A percentile compares a stretch with the other conserved stretches of the same genome.
Conservation (phyloP, 345 rosid genomes). For the Salix purpurea region DNA sequence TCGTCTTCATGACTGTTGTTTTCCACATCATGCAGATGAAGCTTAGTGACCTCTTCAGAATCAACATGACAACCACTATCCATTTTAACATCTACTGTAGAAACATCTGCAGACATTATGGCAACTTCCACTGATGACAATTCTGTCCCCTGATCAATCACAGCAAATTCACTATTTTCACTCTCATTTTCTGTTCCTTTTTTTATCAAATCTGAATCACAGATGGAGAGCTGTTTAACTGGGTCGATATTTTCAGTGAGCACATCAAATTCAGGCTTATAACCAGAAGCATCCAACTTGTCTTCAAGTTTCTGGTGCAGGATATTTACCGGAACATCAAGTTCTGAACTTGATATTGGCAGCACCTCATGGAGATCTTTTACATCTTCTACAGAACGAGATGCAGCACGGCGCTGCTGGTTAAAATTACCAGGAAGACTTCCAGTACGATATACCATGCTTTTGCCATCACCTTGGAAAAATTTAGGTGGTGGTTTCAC, state of each 20-base stretch:
- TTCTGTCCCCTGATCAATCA: conserved; percentile 36
- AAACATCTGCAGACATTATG: conserved; percentile 15
- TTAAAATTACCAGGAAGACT: conserved; percentile 42
- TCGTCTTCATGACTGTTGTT: conserved; percentile 17
- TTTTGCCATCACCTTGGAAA: conserved; percentile 38
- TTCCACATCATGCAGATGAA: conserved; percentile 25
- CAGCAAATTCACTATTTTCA: conserved; percentile 41
- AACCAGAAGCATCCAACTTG: conserved; percentile 37
- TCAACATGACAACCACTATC: conserved; percentile 16
- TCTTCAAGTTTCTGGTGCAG: conserved; percentile 49
- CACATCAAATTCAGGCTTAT: conserved; percentile 36
- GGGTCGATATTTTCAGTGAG: conserved; percentile 34
- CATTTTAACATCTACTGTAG: conserved; percentile 27
- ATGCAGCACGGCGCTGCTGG: conserved; percentile 22
- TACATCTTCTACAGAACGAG: conserved; percentile 45
- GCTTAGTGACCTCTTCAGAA: conserved; percentile 34
- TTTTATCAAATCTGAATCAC: conserved; percentile 25
- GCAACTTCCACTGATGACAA: conserved; percentile 28
- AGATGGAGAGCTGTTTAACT: conserved; percentile 18
- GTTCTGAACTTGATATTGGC: conserved; percentile 47
- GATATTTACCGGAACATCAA: conserved; percentile 30
- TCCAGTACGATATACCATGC: conserved; percentile 33
- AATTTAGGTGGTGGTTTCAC: conserved; percentile 31
- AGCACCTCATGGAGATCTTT: conserved; percentile 81
- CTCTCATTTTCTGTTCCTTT: conserved; percentile 32